Conservation (phyloP, 805 yeast species). For the Suhomyces prunicola region DNA sequence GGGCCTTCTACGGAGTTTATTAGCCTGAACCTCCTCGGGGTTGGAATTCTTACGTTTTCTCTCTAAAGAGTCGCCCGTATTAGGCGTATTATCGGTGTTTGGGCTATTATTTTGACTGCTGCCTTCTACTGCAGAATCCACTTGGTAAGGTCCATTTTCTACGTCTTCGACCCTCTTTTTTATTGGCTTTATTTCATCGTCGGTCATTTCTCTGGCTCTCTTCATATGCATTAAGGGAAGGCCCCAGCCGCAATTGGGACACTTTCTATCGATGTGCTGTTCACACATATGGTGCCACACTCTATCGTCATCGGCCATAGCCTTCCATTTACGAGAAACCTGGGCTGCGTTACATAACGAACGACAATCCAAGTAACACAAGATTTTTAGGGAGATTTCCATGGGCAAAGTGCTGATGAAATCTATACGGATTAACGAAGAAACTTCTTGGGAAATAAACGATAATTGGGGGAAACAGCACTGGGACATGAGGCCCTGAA, state of each 20-base stretch:
- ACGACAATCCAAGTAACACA: constrained; percentile 87
- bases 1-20: constrained; percentile 51
- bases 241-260: constrained; percentile 99
- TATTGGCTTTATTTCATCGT: constrained; percentile 14
- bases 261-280: constrained; percentile 95
- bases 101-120: background rate
- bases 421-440: constrained; percentile 79
- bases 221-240: constrained; percentile 90
- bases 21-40: background rate
- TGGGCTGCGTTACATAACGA: constrained; percentile 94
- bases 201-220: constrained; percentile 52
- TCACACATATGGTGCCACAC: constrained; percentile 99
- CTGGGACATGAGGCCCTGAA: constrained; percentile 80
- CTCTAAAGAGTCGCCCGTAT: no score
- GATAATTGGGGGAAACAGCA: constrained; percentile 95
- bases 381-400: constrained; percentile 78
- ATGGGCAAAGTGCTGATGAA: constrained; percentile 81
- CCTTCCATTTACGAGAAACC: constrained; percentile 84
- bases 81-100: background rate
- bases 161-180: constrained; percentile 9
- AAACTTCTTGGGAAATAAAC: constrained; percentile 76
- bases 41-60: background rate
- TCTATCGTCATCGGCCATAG: constrained; percentile 89
- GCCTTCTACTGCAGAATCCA: background rate
- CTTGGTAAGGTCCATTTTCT: background rate